Evolutionary conservation across 768 basidiomycete genomes (phyloP).

Genomic region (Phaeolepiota aurea): DNA sequence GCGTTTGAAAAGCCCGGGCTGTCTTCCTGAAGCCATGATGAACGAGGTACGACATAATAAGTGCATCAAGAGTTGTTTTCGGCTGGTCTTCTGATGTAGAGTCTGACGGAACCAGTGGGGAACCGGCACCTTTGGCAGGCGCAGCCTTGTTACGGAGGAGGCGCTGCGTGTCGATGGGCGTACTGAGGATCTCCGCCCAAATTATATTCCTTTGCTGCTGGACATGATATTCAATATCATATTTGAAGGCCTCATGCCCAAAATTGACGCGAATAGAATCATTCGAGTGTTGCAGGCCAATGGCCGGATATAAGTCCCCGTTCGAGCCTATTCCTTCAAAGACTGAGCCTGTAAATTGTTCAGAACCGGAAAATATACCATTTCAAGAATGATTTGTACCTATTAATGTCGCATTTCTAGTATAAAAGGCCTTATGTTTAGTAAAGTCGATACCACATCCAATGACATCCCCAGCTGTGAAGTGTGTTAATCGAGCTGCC

Average conservation of each 20-base stretch:
- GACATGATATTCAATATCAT: constrained; percentile 84
- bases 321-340: constrained; percentile 68
- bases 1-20: constrained; percentile 57
- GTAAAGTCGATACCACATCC: constrained; percentile 93
- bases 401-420: constrained; percentile 74
- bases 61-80: constrained; percentile 56
- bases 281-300: constrained; percentile 74
- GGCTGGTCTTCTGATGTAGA: constrained; percentile 38
- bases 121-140: constrained; percentile 12
- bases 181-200: constrained; percentile 61
- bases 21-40: constrained; percentile 81
- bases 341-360: constrained; percentile 38
- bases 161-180: constrained; percentile 33
- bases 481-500: background rate
- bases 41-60: constrained; percentile 72
- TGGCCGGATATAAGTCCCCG: constrained; percentile 71
- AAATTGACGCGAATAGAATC: constrained; percentile 86
- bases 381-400: constrained; percentile 28
- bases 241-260: constrained; percentile 77
- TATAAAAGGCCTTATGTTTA: constrained; percentile 75
- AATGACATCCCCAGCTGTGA: constrained; percentile 75
- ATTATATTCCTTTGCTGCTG: constrained; percentile 57
- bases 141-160: constrained; percentile 8
- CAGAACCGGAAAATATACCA: background rate
- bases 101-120: constrained; percentile 16